Conservation (phyloP, 345 rosid species). For the Trapa bicornis region DNA sequence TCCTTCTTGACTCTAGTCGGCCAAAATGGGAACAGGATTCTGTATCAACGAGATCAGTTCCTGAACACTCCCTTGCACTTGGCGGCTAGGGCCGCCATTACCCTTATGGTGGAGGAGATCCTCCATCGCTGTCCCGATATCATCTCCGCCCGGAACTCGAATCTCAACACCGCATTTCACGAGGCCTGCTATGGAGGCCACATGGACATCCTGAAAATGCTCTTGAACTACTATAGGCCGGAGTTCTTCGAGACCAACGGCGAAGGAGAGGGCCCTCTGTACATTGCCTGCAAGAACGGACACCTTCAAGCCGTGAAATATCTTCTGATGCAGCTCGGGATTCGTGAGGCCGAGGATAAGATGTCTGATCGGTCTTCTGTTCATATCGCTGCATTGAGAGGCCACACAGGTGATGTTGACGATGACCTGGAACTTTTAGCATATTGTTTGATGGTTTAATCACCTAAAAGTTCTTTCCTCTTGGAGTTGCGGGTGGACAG, state of each 20-base stretch:
- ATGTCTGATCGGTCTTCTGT: background rate
- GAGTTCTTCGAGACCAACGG: background rate
- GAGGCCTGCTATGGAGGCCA: conserved; percentile 1
- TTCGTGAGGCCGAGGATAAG: background rate
- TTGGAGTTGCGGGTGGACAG: too few species aligned
- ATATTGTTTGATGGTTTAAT: too few species aligned
- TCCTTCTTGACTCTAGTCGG: background rate
- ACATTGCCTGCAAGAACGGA: background rate
- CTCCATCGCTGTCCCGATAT: background rate
- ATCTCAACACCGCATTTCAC: background rate
- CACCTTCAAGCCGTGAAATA: background rate
- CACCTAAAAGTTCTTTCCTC: too few species aligned
- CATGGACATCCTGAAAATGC: background rate
- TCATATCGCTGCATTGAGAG: conserved; percentile 2
- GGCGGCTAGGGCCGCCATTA: background rate
- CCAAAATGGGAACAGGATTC: background rate
- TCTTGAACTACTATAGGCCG: background rate
- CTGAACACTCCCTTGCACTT: conserved; percentile 1
- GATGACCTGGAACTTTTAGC: too few species aligned
- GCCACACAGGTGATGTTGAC: background rate
- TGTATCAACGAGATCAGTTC: background rate
- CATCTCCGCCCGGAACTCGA: background rate
- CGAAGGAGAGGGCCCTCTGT: conserved; percentile 1
- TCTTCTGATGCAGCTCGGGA: background rate
- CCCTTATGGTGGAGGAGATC: conserved; percentile 1